phyloP scores from a whole-genome alignment of 2,329 filamentous ascomycete species.

The Hypoxylon sp. region DNA sequence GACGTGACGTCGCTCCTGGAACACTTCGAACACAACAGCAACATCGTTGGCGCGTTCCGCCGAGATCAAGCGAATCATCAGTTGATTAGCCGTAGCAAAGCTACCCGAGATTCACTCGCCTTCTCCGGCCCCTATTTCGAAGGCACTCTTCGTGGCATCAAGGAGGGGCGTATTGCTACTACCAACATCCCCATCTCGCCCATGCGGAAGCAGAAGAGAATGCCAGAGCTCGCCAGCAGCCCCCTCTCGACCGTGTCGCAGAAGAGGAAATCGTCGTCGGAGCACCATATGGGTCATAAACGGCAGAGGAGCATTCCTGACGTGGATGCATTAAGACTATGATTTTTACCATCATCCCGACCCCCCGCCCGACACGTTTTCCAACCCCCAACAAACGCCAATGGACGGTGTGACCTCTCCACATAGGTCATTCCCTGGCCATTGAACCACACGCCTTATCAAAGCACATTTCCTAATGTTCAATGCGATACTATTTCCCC shows the following conservation, averaged over 20 bases:
- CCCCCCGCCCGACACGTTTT: constrained; percentile 21
- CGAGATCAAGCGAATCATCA: constrained; percentile 70
- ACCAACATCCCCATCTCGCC: constrained; percentile 75
- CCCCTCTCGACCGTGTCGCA: constrained; percentile 58
- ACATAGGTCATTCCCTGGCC: constrained; percentile 41
- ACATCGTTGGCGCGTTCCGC: constrained; percentile 81
- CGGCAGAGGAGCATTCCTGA: constrained; percentile 67
- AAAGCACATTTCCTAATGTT: constrained; percentile 11
- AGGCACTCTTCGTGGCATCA: constrained; percentile 68
- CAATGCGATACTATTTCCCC: constrained; percentile 4
- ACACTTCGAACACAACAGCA: constrained; percentile 71
- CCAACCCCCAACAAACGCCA: constrained; percentile 40
- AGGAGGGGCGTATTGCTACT: constrained; percentile 70
- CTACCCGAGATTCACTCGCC: constrained; percentile 68
- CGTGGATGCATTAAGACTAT: constrained; percentile 58
- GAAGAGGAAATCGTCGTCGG: constrained; percentile 64
- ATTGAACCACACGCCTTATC: constrained; percentile 24
- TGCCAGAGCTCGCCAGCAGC: constrained; percentile 56
- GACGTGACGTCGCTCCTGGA: constrained; percentile 65
- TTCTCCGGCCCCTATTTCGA: constrained; percentile 67
- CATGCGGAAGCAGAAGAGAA: constrained; percentile 64
- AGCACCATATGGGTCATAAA: constrained; percentile 57
- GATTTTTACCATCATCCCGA: constrained; percentile 29
- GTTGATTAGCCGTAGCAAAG: constrained; percentile 66
- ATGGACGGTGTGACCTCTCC: constrained; percentile 44